A percentile compares a stretch with the other conserved stretches of the same genome.
phyloP scores from a whole-genome alignment of 352 stramenopile genomes.

The Globisporangium acanthophoron region DNA sequence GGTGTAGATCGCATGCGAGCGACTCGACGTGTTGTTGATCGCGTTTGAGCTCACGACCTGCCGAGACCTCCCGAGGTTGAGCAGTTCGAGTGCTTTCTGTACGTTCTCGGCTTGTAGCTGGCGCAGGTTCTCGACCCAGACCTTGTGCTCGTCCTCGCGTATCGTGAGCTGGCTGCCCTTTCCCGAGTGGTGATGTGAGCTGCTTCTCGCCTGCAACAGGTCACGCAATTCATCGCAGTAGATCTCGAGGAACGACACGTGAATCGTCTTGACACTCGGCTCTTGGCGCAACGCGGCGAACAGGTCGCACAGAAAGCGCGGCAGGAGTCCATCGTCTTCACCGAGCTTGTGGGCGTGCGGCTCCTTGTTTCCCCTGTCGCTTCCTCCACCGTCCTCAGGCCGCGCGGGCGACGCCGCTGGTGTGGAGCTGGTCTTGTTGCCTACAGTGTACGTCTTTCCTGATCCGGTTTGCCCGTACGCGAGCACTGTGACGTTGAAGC shows the following conservation, averaged over 20 bases:
- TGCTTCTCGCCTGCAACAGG: constrained; percentile 49
- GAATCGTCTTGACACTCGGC: constrained; percentile 28
- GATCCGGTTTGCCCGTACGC: constrained; percentile 55
- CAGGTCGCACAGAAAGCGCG: constrained; percentile 43
- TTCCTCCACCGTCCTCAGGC: neutral
- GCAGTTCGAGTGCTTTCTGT: constrained; percentile 33
- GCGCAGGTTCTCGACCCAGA: constrained; percentile 39
- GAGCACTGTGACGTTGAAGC: constrained; percentile 58
- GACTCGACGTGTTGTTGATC: constrained; percentile 55
- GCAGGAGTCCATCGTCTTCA: constrained; percentile 38
- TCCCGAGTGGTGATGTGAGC: neutral
- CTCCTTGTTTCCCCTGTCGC: neutral
- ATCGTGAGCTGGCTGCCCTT: constrained; percentile 24
- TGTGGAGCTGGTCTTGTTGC: constrained; percentile 23
- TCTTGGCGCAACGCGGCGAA: constrained; percentile 35
- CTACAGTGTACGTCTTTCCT: constrained; percentile 54
- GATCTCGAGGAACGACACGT: constrained; percentile 85
- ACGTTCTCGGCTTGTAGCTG: constrained; percentile 30
- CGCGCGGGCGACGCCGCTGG: constrained; percentile 10
- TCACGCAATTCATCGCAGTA: constrained; percentile 93
- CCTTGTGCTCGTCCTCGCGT: constrained; percentile 32
- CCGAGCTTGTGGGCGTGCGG: constrained; percentile 1
- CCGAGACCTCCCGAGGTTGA: constrained; percentile 33
- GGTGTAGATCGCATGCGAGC: constrained; percentile 58
- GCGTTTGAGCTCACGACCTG: constrained; percentile 38